Percentiles rank a stretch among this genome's conserved stretches.
These are phyloP conservation scores for Fusarium metavorans DNA, from an alignment of 2,329 filamentous ascomycete genomes.

Conservation along the genomic window DNA sequence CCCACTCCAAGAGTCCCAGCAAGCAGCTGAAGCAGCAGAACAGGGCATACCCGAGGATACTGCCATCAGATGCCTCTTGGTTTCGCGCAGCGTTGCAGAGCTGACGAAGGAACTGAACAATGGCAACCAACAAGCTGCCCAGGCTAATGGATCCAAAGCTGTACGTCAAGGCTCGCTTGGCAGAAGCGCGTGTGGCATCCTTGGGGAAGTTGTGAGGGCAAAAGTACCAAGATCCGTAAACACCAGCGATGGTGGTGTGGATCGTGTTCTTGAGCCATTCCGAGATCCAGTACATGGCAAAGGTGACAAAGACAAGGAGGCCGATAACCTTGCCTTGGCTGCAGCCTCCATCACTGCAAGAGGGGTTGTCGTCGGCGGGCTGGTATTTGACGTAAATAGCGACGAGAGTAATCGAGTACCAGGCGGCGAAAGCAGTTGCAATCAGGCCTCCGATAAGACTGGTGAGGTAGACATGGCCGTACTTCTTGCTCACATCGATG, in stretches of 20 bases:
- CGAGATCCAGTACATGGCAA: conserved; percentile 93
- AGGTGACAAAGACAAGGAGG: conserved; percentile 86
- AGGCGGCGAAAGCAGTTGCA: conserved; percentile 81
- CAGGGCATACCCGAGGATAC: conserved; percentile 72
- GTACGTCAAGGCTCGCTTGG: conserved; percentile 85
- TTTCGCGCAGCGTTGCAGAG: conserved; percentile 80
- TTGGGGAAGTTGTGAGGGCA: conserved; percentile 76
- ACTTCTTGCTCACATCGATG: conserved; percentile 85
- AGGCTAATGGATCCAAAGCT: conserved; percentile 92
- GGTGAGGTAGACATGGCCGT: conserved; percentile 88
- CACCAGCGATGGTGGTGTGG: conserved; percentile 86
- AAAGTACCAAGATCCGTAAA: conserved; percentile 97
- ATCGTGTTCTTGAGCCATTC: conserved; percentile 96
- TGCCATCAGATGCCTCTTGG: conserved; percentile 75
- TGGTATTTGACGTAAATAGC: conserved; percentile 88
- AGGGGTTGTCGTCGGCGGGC: conserved; percentile 66
- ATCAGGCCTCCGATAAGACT: conserved; percentile 85
- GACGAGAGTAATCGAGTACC: conserved; percentile 88
- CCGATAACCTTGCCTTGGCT: conserved; percentile 84
- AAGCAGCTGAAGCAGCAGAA: conserved; percentile 84
- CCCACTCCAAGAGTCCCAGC: conserved; percentile 84
- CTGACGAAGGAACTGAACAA: conserved; percentile 88
- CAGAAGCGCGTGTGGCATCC: conserved; percentile 84
- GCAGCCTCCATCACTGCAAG: conserved; percentile 72
- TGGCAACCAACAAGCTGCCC: conserved; percentile 85